These are phyloP conservation scores for Paxillus rubicundulus DNA, from an alignment of 768 basidiomycete genomes.

Conservation along the genomic window DNA sequence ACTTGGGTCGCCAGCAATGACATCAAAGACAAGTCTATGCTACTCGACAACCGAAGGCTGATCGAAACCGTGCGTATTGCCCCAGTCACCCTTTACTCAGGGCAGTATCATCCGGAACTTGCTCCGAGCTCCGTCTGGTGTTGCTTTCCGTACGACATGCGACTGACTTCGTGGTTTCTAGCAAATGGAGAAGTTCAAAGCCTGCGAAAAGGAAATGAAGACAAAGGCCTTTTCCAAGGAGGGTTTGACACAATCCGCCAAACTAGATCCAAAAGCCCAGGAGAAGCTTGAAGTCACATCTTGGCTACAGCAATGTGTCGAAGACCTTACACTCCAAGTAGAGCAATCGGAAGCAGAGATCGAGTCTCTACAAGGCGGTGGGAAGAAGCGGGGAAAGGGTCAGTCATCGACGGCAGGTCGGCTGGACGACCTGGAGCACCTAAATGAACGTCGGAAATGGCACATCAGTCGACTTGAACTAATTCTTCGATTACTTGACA, in stretches of 20 bases:
- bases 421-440: constrained; percentile 75
- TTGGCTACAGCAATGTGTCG: constrained; percentile 88
- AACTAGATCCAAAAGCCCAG: constrained; percentile 95
- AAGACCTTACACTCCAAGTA: constrained; percentile 89
- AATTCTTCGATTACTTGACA: constrained; percentile 89
- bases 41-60: constrained; percentile 90
- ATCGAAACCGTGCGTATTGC: constrained; percentile 85
- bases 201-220: constrained; percentile 99
- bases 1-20: constrained; percentile 97
- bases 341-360: constrained; percentile 95
- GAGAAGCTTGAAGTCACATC: constrained; percentile 87
- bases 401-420: constrained; percentile 65
- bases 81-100: neutral
- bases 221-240: constrained; percentile 99
- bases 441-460: constrained; percentile 96
- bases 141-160: constrained; percentile 3
- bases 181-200: constrained; percentile 99
- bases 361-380: constrained; percentile 73
- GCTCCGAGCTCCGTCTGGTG: constrained; percentile 9
- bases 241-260: constrained; percentile 89
- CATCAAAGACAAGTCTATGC: constrained; percentile 94
- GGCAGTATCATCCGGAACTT: constrained; percentile 1
- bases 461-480: constrained; percentile 91
- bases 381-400: constrained; percentile 83
- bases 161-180: constrained; percentile 34